Evolutionary conservation across 2,329 filamentous ascomycete genomes (phyloP), one percentile per base, ranked within the genome.

Genomic region (Coniosporium tulheliwenetii): DNA sequence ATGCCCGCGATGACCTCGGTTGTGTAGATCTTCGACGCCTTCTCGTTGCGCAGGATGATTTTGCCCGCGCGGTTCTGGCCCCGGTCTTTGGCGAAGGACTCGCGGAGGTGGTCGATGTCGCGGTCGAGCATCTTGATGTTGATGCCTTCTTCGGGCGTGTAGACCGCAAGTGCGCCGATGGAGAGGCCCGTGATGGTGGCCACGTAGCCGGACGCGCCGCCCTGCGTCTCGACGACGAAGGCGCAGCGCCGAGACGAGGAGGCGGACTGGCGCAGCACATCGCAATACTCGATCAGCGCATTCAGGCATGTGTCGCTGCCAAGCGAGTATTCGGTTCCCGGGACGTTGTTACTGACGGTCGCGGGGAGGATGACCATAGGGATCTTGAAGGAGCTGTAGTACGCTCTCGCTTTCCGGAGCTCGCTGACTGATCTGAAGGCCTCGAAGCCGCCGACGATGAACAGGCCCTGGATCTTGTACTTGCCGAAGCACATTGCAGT

Each of bases 341-440:
- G 91, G 4, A 98, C 91, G 59, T 98, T 98, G 71, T 98, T 98
- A 48, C 85, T 94, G 51, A 98, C 89, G 8, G 91, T 98, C n/a
- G 91, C 91, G 0, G 91, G 91, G 19, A 98, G 71, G 35, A 95
- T 73, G 40, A 81, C 75, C 71, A 96, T 85, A 14, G 91, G 91
- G 47, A 98, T 95, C 60, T 85, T 86, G 56, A 98, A 82, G 1
- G 82, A 80, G 9, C 84, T 78, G 62, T 83, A 94, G 45, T 84
- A 64, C 31, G 77, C 72, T 42, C 86, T 73, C 10, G 81, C 86
- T 64, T 84, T 77, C 50, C 87, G 80, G 44, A 98, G 71, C 61
- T 96, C 82, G 36, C 83, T 85, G 30, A 95, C 73, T 2, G 91
- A 81, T 43, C 91, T 93, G 69, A 93, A 98, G 1, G 87, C 91